These are phyloP conservation scores for Thozetella sp. DNA, from an alignment of 495 filamentous ascomycete genomes.

Conservation along the genomic window DNA sequence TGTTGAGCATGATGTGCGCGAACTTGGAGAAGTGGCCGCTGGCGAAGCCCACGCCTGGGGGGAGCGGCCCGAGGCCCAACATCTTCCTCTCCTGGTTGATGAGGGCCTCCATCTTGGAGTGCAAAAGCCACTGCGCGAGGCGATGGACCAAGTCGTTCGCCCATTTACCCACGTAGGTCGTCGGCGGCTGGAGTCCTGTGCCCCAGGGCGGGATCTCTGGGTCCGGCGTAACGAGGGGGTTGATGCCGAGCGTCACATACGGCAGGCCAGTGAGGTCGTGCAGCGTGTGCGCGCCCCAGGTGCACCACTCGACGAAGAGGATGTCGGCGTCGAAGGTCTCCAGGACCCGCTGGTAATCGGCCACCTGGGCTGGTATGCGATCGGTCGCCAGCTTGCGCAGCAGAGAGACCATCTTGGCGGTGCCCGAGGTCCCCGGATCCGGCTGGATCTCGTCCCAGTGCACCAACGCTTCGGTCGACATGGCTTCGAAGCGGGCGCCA, in stretches of 20 bases:
- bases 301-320: constrained; percentile 5
- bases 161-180: not conserved
- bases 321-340: constrained; percentile 4
- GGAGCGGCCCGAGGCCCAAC: not conserved
- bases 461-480: not conserved
- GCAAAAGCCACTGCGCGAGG: not conserved
- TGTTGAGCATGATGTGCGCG: constrained; percentile 5
- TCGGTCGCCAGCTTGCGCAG: not conserved
- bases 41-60: not conserved
- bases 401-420: not conserved
- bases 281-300: not conserved
- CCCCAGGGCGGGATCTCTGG: constrained; percentile 8
- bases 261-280: constrained; percentile 5
- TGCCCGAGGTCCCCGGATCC: not conserved
- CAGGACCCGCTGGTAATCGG: not conserved
- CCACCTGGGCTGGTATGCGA: constrained; percentile 6
- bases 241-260: constrained; percentile 7
- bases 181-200: not conserved
- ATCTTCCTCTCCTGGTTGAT: not conserved
- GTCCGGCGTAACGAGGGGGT: constrained; percentile 4
- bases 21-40: not conserved
- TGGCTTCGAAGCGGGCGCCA: not conserved
- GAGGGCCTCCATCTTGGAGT: not conserved
- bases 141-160: not conserved
- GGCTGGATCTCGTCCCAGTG: not conserved